phyloP scores from a whole-genome alignment of 2,329 filamentous ascomycete genomes.

The Teratosphaeria pseudoeucalypti region DNA sequence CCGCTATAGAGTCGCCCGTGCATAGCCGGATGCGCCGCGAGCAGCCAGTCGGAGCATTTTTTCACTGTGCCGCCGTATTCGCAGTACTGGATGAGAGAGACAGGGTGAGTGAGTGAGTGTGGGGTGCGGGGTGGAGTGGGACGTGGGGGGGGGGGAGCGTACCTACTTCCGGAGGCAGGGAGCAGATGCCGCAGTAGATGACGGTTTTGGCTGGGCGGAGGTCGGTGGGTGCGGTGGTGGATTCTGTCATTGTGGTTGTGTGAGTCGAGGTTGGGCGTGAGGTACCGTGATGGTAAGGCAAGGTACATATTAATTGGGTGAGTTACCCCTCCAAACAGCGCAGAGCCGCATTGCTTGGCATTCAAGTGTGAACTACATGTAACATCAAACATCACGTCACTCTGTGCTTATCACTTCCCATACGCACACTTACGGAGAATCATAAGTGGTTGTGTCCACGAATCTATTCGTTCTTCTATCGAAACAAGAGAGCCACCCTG shows the following conservation, averaged over 20 bases:
- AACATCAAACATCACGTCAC: neutral
- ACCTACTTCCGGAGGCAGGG: conserved; percentile 57
- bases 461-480: neutral
- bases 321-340: neutral
- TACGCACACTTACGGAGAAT: no score
- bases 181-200: conserved; percentile 57
- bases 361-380: neutral
- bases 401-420: neutral
- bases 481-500: neutral
- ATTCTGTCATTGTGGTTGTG: neutral
- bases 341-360: conserved; percentile 1
- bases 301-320: neutral
- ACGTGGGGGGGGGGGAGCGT: conserved; percentile 19
- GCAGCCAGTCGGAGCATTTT: conserved; percentile 95
- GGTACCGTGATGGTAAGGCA: neutral
- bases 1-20: conserved; percentile 73
- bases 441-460: no score
- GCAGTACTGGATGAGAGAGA: conserved; percentile 60
- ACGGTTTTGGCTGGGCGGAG: conserved; percentile 40
- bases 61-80: conserved; percentile 94
- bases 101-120: neutral
- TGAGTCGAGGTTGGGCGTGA: neutral
- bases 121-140: neutral
- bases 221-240: conserved; percentile 4
- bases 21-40: conserved; percentile 60